These are phyloP conservation scores for Pythium plurisporium DNA, from an alignment of 352 stramenopile species.

Conservation along the genomic window DNA sequence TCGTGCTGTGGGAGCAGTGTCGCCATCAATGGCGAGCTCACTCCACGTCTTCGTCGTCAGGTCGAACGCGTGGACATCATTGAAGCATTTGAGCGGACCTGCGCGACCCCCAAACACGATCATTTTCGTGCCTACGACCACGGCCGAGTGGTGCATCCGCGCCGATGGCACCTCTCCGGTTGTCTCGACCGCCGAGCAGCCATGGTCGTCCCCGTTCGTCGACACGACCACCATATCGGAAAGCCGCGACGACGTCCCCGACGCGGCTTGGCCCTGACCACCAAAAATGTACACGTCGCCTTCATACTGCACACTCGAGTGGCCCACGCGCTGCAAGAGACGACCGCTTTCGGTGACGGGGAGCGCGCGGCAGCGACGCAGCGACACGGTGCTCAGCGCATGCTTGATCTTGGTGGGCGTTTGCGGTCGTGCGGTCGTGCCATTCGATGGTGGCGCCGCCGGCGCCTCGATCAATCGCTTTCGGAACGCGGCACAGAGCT, in stretches of 20 bases:
- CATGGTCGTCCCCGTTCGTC: conserved; percentile 6
- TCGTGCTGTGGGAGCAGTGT: conserved; percentile 37
- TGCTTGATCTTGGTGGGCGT: conserved; percentile 1
- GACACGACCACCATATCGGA: conserved; percentile 34
- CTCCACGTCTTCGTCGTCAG: conserved; percentile 44
- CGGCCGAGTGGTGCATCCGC: conserved; percentile 75
- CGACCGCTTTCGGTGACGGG: conserved; percentile 2
- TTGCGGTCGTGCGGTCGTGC: background rate
- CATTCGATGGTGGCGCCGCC: background rate
- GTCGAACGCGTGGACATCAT: conserved; percentile 60
- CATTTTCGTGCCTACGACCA: conserved; percentile 49
- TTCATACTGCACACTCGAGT: conserved; percentile 48
- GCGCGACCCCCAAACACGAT: conserved; percentile 77
- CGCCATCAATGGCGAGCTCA: conserved; percentile 24
- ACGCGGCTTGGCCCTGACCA: conserved; percentile 51
- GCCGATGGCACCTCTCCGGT: conserved; percentile 25
- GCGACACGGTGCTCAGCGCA: conserved; percentile 15
- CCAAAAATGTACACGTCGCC: conserved; percentile 59
- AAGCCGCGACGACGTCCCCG: conserved; percentile 57
- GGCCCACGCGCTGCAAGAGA: conserved; percentile 52
- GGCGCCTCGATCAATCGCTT: conserved; percentile 30
- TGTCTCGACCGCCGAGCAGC: background rate
- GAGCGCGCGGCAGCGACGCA: conserved; percentile 18
- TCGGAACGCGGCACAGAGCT: conserved; percentile 55
- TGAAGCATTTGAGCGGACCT: conserved; percentile 60